A percentile compares a stretch with the other conserved stretches of the same genome.
These are phyloP conservation scores for Albizia julibrissin DNA, from an alignment of 306 rosid genomes.

Conservation along the genomic window DNA sequence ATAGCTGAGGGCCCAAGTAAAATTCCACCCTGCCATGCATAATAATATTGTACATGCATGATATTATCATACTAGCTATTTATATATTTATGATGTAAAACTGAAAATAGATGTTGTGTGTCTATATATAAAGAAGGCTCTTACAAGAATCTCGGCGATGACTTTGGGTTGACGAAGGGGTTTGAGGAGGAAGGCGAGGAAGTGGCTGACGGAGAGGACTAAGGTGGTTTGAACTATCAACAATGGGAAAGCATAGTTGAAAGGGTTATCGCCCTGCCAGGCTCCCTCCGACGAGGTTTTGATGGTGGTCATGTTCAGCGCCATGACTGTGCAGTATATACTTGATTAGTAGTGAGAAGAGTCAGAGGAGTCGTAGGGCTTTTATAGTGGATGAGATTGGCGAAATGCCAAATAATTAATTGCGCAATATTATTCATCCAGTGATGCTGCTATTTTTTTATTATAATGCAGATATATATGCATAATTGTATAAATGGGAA, in stretches of 20 bases:
- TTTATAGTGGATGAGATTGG: not conserved
- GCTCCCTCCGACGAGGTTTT: slow-evolving; percentile 66
- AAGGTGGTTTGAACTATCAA: slow-evolving; percentile 57
- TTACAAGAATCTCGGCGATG: slow-evolving; percentile 68
- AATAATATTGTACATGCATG: not conserved
- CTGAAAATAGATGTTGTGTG: not conserved
- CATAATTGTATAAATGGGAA: not conserved
- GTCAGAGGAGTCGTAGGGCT: not conserved
- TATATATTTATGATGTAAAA: no score
- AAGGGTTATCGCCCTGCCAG: slow-evolving; percentile 80
- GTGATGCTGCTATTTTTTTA: not conserved
- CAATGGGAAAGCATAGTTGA: slow-evolving; percentile 71
- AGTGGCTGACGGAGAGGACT: slow-evolving; percentile 55
- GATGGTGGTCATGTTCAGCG: slow-evolving; percentile 48
- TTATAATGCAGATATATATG: not conserved
- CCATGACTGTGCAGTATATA: slow-evolving; percentile 20
- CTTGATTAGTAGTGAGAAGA: not conserved
- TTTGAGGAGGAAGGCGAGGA: slow-evolving; percentile 62
- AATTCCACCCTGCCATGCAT: slow-evolving; percentile 65
- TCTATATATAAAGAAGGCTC: slow-evolving; percentile 19
- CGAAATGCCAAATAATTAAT: not conserved
- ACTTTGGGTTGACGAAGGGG: slow-evolving; percentile 87
- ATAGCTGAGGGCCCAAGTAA: slow-evolving; percentile 76
- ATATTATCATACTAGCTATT: not conserved
- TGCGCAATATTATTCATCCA: not conserved